Evolutionary conservation across 2,329 filamentous ascomycete genomes (phyloP), one percentile per base, ranked within the genome.

Genomic region (Rasamsonia emersonii): DNA sequence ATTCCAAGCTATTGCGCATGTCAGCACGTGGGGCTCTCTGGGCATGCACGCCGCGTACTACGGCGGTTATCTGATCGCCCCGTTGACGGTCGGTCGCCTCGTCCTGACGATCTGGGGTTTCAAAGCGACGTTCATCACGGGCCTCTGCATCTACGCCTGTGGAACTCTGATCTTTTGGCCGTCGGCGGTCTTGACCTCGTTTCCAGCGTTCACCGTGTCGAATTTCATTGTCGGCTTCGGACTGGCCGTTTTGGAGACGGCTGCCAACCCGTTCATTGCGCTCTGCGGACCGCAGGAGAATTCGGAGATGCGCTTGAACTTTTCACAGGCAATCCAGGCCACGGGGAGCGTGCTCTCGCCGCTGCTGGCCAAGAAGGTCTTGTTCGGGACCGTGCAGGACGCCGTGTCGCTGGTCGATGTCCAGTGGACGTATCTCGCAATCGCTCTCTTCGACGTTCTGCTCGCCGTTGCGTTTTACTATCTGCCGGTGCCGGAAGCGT

Each of bases 351-450:
- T 78, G 5, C 53, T 75, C 8, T 75, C 75, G 0, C 74, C 74
- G 2, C 59, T 78, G 2, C 61, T 79, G 20, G 75, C 75, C 3
- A 63, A 70, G 36, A 70, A 69, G 33, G 73, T 74, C 0, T 62
- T 79, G 17, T 77, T 77, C 54, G 64, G 61, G 20, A 50, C 54
- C n/a, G 58, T 64, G 2, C 50, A 50, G 4, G 57, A 69, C 35
- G 68, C 70, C 0, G 59, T 65, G 1, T 68, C 64, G 7, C 50
- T 79, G 16, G 69, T 78, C 35, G 65, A 75, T 33, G 73, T 77
- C 1, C 75, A 79, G 47, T 79, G 75, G 73, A 68, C 74, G 0
- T 79, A 79, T 38, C 66, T 79, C 3, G 75, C 72, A 5, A 77
- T 79, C 35, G 66, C 73, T 1, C 61, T 79, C 9, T 76, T 77